These are phyloP conservation scores for Lignosus rhinocerotis DNA, from an alignment of 1,284 basidiomycete species.

Conservation along the genomic window DNA sequence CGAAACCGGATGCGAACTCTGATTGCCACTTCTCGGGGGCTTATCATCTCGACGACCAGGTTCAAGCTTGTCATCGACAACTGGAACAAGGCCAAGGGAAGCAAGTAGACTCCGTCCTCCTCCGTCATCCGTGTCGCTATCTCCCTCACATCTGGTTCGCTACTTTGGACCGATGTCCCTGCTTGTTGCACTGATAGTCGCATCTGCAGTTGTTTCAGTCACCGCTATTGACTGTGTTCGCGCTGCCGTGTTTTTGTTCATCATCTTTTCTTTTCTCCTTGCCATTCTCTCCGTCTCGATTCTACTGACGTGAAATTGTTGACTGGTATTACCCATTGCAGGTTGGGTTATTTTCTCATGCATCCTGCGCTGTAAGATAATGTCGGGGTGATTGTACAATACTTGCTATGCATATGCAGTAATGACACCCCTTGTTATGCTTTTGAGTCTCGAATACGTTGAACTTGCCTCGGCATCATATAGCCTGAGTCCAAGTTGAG, in stretches of 20 bases:
- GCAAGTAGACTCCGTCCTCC: conserved; percentile 43
- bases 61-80: conserved; percentile 75
- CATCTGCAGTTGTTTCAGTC: neutral
- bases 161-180: neutral
- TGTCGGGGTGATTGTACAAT: conserved; percentile 14
- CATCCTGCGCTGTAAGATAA: conserved; percentile 17
- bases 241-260: neutral
- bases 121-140: neutral
- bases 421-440: conserved; percentile 7
- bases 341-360: neutral
- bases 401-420: conserved; percentile 13
- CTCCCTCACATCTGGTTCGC: neutral
- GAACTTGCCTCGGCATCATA: neutral
- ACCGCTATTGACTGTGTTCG: neutral
- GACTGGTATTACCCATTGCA: conserved; percentile 2
- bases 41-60: conserved; percentile 37
- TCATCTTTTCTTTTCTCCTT: neutral
- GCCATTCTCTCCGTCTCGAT: neutral
- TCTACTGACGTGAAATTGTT: conserved; percentile 14
- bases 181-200: neutral
- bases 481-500: neutral
- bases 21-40: neutral
- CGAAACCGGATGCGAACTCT: conserved; percentile 23
- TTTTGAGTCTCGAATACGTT: neutral
- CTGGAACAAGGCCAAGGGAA: conserved; percentile 75